A percentile compares a stretch with the other conserved stretches of the same genome.
These are phyloP conservation scores for Saccharomycopsis sp. DNA, from an alignment of 805 yeast genomes.

Conservation along the genomic window DNA sequence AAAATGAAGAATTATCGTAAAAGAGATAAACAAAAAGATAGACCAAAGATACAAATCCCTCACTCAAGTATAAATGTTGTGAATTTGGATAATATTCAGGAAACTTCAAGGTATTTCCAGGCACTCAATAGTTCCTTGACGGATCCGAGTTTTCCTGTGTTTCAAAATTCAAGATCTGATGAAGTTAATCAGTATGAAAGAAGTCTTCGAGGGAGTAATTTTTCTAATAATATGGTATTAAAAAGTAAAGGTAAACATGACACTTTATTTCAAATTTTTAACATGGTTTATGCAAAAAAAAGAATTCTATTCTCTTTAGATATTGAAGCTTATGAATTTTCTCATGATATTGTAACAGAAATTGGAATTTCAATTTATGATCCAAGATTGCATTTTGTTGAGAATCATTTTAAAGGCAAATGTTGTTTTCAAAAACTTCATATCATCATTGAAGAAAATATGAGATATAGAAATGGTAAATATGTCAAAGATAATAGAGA, in stretches of 20 bases:
- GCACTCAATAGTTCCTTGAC: too few relatives aligned
- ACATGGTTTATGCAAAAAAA: constrained; percentile 17
- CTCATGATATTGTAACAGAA: constrained; percentile 37
- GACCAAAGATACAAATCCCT: too few relatives aligned
- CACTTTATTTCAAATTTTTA: constrained; percentile 1
- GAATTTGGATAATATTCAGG: too few relatives aligned
- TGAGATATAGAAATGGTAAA: constrained; percentile 35
- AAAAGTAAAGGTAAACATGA: not conserved
- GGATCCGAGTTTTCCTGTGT: too few relatives aligned
- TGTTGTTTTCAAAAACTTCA: constrained; percentile 31
- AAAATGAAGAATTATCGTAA: too few relatives aligned
- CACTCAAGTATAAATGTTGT: too few relatives aligned
- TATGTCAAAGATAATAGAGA: constrained; percentile 46
- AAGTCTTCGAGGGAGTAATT: not conserved
- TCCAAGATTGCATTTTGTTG: constrained; percentile 34
- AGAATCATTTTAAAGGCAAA: constrained; percentile 32
- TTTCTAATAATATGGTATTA: too few relatives aligned
- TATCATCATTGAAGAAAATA: constrained; percentile 35
- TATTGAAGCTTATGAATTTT: constrained; percentile 45
- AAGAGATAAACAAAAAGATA: too few relatives aligned
- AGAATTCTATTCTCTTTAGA: constrained; percentile 39
- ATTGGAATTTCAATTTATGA: constrained; percentile 49
- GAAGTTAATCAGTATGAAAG: too few relatives aligned
- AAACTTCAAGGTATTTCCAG: too few relatives aligned
- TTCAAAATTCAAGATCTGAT: too few relatives aligned